A percentile compares a stretch with the other conserved stretches of the same genome.
Conservation (phyloP, 106 monocot species). For the Iris macrosiphon region DNA sequence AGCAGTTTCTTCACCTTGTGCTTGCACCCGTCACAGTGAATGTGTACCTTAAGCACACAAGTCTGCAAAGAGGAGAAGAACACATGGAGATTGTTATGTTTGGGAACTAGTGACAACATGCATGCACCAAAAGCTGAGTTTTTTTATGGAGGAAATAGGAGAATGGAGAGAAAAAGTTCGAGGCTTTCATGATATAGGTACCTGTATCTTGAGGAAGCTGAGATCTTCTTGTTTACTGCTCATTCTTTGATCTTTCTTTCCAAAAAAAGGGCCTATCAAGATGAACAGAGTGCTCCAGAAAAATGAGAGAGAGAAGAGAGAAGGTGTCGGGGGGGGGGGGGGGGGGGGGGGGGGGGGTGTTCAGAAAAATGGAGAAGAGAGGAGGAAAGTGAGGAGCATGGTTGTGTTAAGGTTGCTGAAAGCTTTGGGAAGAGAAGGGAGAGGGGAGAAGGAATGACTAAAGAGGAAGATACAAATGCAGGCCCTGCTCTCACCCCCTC, state of each 20-base stretch:
- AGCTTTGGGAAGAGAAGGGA: neutral
- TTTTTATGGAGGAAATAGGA: neutral
- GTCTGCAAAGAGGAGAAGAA: conserved; percentile 24
- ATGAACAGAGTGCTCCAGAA: neutral
- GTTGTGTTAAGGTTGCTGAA: neutral
- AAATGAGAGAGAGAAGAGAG: neutral
- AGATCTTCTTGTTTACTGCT: conserved; percentile 52
- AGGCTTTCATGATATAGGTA: conserved; percentile 1
- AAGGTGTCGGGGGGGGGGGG: neutral
- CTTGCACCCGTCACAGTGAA: conserved; percentile 78
- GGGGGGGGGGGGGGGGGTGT: neutral
- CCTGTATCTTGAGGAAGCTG: conserved; percentile 67
- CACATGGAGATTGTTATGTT: neutral
- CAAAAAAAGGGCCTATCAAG: neutral
- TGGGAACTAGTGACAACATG: neutral
- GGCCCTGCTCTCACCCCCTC: too few relatives aligned
- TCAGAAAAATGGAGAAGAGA: neutral
- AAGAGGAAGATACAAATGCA: too few relatives aligned
- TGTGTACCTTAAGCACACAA: conserved; percentile 65
- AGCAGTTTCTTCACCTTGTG: conserved; percentile 74
- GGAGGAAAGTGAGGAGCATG: neutral
- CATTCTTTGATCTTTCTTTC: too few relatives aligned
- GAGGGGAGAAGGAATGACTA: neutral
- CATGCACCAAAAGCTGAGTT: too few relatives aligned
- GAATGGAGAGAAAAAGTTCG: neutral